phyloP scores from a whole-genome alignment of 2,329 filamentous ascomycete species.

The Xylaria sp. region DNA sequence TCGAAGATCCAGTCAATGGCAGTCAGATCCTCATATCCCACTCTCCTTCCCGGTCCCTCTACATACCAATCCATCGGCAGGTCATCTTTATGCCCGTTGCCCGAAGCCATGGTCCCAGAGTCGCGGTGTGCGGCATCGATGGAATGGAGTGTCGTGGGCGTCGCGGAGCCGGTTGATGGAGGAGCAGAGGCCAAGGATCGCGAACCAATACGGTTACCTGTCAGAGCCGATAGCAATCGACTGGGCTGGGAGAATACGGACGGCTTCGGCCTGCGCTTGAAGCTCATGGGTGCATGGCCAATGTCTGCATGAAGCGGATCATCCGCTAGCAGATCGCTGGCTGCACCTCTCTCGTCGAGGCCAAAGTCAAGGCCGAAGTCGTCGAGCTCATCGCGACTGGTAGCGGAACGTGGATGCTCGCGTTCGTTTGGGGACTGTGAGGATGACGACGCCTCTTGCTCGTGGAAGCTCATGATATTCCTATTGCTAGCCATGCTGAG shows the following conservation, averaged over 20 bases:
- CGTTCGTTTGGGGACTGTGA: constrained; percentile 22
- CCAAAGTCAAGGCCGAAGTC: constrained; percentile 28
- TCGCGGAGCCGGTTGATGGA: constrained; percentile 22
- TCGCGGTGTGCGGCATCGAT: constrained; percentile 19
- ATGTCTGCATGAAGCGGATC: constrained; percentile 51
- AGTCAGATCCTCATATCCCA: constrained; percentile 92
- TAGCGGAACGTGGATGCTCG: constrained; percentile 28
- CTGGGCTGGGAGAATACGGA: constrained; percentile 42
- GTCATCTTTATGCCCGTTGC: constrained; percentile 40
- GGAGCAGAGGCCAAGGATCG: constrained; percentile 12
- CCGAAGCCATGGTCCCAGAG: constrained; percentile 8
- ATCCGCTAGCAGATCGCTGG: constrained; percentile 42
- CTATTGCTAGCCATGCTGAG: constrained; percentile 30
- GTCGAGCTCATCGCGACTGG: constrained; percentile 29
- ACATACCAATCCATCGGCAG: constrained; percentile 72
- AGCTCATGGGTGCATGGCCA: constrained; percentile 52
- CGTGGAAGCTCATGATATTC: constrained; percentile 26
- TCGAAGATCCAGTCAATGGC: constrained; percentile 99
- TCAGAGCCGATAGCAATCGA: constrained; percentile 46
- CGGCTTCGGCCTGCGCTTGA: constrained; percentile 63
- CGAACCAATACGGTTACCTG: constrained; percentile 34
- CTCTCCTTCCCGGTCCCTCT: constrained; percentile 81
- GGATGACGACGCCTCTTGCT: constrained; percentile 29
- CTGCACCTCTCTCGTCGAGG: constrained; percentile 25
- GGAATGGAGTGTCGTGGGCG: constrained; percentile 25